These are phyloP conservation scores for Termitomyces titanicus DNA, from an alignment of 768 basidiomycete genomes.

Conservation along the genomic window DNA sequence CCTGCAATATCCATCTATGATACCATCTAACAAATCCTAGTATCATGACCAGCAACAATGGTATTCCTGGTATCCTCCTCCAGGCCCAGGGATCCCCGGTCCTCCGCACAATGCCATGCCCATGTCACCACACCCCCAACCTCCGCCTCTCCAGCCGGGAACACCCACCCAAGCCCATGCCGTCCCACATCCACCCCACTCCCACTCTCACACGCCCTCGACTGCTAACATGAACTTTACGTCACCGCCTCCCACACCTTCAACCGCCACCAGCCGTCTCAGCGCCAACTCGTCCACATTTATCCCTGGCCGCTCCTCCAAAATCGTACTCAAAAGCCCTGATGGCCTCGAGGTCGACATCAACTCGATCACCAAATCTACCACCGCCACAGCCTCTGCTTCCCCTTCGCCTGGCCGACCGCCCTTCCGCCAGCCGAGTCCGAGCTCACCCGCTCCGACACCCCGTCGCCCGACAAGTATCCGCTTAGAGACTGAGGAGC, in stretches of 20 bases:
- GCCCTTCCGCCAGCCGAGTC: conserved; percentile 30
- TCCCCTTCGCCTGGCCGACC: conserved; percentile 31
- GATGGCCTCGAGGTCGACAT: conserved; percentile 66
- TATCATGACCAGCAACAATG: conserved; percentile 42
- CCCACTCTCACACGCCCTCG: conserved; percentile 41
- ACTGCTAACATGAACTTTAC: conserved; percentile 44
- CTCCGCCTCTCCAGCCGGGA: conserved; percentile 55
- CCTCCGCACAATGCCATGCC: conserved; percentile 51
- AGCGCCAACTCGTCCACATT: conserved; percentile 66
- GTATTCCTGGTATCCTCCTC: conserved; percentile 37
- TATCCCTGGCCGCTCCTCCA: conserved; percentile 48
- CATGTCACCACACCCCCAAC: conserved; percentile 66
- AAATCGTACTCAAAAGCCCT: conserved; percentile 57
- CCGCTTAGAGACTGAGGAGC: conserved; percentile 61
- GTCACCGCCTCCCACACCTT: conserved; percentile 68
- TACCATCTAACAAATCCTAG: conserved; percentile 15
- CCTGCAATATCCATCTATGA: no score
- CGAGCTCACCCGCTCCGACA: conserved; percentile 23
- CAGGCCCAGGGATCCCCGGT: conserved; percentile 31
- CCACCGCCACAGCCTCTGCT: conserved; percentile 35
- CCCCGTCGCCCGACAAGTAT: conserved; percentile 38
- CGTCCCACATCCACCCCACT: conserved; percentile 43
- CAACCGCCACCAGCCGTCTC: conserved; percentile 47
- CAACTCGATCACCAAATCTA: conserved; percentile 46
- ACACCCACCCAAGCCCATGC: conserved; percentile 70